A percentile compares a stretch with the other conserved stretches of the same genome.
Evolutionary conservation across 495 filamentous ascomycete species (phyloP).

Genomic region (Neurospora tetraspora): DNA sequence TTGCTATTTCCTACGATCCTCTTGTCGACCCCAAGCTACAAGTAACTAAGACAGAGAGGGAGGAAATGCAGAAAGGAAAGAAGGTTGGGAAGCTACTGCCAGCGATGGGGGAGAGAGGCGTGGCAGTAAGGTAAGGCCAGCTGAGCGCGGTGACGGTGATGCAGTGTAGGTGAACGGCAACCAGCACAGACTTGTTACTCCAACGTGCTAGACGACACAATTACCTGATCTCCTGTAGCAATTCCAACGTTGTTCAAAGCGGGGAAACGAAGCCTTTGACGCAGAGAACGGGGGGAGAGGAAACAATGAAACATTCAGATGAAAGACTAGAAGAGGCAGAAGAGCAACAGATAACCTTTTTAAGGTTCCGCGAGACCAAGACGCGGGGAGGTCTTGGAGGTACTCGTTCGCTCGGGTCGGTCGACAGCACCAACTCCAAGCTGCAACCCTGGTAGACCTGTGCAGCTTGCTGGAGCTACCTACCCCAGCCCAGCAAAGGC

Average conservation of each 20-base stretch:
- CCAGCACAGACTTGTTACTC: not conserved
- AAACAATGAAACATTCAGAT: slow-evolving; percentile 3
- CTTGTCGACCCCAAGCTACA: not conserved
- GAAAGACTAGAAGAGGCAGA: not conserved
- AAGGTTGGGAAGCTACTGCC: not conserved
- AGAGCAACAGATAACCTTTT: not conserved
- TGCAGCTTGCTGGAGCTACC: not conserved
- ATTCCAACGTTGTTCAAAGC: not conserved
- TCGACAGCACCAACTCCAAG: not conserved
- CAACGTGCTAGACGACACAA: not conserved
- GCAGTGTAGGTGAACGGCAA: not conserved
- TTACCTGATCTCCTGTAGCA: not conserved
- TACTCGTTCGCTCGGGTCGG: not conserved
- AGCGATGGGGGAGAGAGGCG: not conserved
- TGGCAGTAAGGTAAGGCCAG: not conserved
- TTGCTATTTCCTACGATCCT: not conserved
- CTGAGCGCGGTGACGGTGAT: not conserved
- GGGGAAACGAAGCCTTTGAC: not conserved
- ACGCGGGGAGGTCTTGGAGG: not conserved
- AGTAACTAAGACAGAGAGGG: not conserved
- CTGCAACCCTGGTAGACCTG: not conserved
- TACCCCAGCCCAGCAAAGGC: not conserved
- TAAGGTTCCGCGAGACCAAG: not conserved
- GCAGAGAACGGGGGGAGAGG: not conserved
- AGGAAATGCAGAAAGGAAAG: not conserved